Evolutionary conservation across 306 rosid species (phyloP).

Genomic region (Sphenostylis stenocarpa): DNA sequence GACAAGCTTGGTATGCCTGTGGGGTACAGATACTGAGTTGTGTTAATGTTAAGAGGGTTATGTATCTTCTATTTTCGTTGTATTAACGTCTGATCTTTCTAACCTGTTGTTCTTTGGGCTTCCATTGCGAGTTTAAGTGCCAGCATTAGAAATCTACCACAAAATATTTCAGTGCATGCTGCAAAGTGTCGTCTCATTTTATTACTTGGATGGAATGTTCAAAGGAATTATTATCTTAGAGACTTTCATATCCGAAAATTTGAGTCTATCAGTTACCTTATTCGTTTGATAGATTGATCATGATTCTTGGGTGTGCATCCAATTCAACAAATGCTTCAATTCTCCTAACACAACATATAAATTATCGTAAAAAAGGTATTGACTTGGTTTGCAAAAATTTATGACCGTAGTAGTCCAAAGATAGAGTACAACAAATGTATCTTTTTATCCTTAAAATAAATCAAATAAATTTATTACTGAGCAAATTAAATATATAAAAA

Average conservation of each 20-base stretch:
- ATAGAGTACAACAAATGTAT: neutral
- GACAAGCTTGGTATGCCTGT: conserved; percentile 95
- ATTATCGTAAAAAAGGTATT: neutral
- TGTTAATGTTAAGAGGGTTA: conserved; percentile 3
- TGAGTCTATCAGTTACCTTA: neutral
- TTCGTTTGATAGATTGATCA: neutral
- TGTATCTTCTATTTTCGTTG: neutral
- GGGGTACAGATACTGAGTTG: conserved; percentile 56
- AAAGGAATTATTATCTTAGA: neutral
- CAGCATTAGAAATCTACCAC: neutral
- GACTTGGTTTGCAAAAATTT: neutral
- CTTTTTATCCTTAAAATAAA: neutral
- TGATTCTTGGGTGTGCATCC: neutral
- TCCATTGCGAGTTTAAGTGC: neutral
- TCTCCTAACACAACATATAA: neutral
- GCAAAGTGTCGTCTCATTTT: neutral
- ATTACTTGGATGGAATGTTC: neutral
- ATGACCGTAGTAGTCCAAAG: neutral
- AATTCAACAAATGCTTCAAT: neutral
- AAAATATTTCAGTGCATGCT: neutral
- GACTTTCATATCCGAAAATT: neutral
- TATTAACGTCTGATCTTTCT: conserved; percentile 34
- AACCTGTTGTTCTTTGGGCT: conserved; percentile 29
- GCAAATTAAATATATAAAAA: too few relatives aligned
- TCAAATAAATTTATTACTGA: too few relatives aligned